These are phyloP conservation scores for Sporothrix brasiliensis DNA, from an alignment of 2,329 filamentous ascomycete genomes.

Conservation along the genomic window DNA sequence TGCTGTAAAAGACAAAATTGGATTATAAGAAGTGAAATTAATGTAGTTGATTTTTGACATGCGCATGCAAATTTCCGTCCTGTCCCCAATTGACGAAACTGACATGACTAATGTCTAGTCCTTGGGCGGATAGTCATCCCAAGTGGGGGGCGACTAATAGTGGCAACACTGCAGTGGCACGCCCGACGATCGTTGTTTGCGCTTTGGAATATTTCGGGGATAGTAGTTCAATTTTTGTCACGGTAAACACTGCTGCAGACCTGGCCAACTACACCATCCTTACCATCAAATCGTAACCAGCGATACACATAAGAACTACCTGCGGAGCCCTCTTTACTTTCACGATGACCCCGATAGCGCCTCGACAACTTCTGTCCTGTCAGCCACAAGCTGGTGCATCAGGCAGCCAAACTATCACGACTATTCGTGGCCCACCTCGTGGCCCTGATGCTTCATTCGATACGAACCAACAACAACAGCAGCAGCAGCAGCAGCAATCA, in stretches of 20 bases:
- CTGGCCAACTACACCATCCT: neutral
- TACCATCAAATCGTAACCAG: neutral
- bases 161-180: conserved; percentile 6
- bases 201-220: neutral
- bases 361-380: neutral
- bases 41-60: neutral
- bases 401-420: conserved; percentile 27
- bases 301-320: neutral
- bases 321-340: neutral
- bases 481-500: neutral
- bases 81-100: neutral
- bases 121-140: neutral
- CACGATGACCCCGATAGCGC: neutral
- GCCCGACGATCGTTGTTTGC: neutral
- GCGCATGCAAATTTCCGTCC: neutral
- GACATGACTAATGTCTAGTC: conserved; percentile 11
- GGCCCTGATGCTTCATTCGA: conserved; percentile 37
- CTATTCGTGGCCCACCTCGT: conserved; percentile 4
- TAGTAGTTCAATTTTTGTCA: neutral
- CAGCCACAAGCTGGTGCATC: conserved; percentile 6
- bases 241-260: neutral
- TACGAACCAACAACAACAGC: conserved; percentile 32
- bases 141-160: neutral
- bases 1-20: neutral
- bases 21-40: neutral